These are phyloP conservation scores for Acanthamoeba pearcei DNA, from an alignment of 208 protist genomes.

Conservation along the genomic window DNA sequence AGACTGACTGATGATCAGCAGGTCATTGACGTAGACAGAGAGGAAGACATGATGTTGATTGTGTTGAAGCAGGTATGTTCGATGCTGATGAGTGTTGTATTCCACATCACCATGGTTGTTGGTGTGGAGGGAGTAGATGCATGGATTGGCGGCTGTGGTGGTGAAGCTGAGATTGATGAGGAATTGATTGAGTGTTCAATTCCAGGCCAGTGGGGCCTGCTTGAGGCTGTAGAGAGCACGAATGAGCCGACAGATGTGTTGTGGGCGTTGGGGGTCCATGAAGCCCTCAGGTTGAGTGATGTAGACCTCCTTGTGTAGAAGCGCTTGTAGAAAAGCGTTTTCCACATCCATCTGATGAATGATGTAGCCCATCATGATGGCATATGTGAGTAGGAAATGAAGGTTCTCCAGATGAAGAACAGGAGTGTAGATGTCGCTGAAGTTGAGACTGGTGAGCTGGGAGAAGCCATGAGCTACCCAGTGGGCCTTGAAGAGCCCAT, in stretches of 20 bases:
- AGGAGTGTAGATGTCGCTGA: slow-evolving; percentile 5
- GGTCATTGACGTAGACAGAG: slow-evolving; percentile 19
- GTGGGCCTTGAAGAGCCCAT: not conserved
- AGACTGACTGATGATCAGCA: not conserved
- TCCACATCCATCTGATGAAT: slow-evolving; percentile 13
- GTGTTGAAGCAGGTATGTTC: not conserved
- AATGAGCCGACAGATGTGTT: slow-evolving; percentile 40
- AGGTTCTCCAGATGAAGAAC: not conserved
- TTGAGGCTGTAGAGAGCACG: slow-evolving; percentile 36
- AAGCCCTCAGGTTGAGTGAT: slow-evolving; percentile 61
- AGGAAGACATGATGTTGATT: not conserved
- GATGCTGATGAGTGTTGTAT: not conserved
- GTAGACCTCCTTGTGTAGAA: slow-evolving; percentile 26
- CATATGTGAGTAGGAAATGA: not conserved
- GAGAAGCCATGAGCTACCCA: slow-evolving; percentile 38
- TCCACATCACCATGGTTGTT: not conserved
- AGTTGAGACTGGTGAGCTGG: not conserved
- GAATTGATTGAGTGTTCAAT: not conserved
- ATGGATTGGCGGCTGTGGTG: not conserved
- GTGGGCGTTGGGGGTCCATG: not conserved
- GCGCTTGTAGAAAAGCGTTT: slow-evolving; percentile 16
- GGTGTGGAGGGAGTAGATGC: slow-evolving; percentile 7
- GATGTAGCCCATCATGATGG: not conserved
- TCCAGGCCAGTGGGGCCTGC: slow-evolving; percentile 17
- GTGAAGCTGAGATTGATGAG: not conserved